Evolutionary conservation across 306 rosid genomes (phyloP).

Genomic region (Carpinus viminea): DNA sequence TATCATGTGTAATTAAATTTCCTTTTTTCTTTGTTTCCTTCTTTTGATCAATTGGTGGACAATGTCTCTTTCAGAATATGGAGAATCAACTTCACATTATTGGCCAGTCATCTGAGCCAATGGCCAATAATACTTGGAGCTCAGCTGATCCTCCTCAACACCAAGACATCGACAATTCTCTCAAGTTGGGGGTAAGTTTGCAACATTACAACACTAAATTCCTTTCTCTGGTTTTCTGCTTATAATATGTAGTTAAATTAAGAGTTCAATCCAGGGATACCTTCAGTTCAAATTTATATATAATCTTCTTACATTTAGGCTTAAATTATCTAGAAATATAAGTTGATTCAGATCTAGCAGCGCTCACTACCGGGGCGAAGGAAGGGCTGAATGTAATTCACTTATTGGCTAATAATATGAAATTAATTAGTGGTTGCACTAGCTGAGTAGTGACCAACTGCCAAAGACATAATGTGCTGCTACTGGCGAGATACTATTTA

Average conservation of each 20-base stretch:
- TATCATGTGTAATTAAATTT: background rate
- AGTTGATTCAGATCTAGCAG: too few species aligned
- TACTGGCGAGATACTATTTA: background rate
- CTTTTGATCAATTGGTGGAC: background rate
- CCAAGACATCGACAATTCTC: constrained; percentile 39
- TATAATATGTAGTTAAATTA: too few species aligned
- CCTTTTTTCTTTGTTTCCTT: background rate
- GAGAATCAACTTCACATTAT: background rate
- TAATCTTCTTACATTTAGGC: too few species aligned
- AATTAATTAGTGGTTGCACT: too few species aligned
- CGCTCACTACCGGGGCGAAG: too few species aligned
- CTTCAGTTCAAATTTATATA: too few species aligned
- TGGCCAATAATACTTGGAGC: too few species aligned
- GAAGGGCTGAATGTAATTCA: too few species aligned
- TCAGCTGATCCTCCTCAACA: constrained; percentile 17
- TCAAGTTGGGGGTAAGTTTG: constrained; percentile 48
- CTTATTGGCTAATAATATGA: too few species aligned
- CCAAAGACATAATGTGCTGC: too few species aligned
- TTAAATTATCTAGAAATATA: too few species aligned
- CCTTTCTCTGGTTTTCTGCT: background rate
- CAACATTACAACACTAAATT: background rate
- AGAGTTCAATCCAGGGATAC: too few species aligned
- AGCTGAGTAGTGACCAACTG: background rate
- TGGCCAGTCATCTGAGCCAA: constrained; percentile 35
- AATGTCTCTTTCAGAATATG: constrained; percentile 5